Percentiles rank a stretch among this genome's conserved stretches.
Conservation (phyloP, 2,329 filamentous ascomycete species). For the Leptographium radiaticola region DNA sequence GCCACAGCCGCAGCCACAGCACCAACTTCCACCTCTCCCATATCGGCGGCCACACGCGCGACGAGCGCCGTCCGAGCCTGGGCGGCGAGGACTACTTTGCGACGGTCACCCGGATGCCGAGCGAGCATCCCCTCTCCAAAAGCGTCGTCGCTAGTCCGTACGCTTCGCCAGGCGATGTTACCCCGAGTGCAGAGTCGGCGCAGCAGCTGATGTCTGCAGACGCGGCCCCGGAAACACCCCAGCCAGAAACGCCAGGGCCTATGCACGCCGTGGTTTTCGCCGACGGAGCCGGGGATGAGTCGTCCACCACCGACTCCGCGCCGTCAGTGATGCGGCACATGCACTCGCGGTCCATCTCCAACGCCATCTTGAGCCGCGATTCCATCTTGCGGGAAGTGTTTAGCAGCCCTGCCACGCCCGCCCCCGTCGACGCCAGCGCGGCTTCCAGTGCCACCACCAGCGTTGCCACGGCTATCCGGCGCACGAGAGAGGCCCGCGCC, state of each 20-base stretch:
- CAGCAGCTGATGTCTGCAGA: conserved; percentile 11
- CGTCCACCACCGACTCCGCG: neutral
- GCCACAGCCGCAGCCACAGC: conserved; percentile 5
- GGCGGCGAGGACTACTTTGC: conserved; percentile 42
- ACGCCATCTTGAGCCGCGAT: conserved; percentile 30
- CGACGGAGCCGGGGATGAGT: conserved; percentile 3
- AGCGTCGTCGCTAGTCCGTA: conserved; percentile 61
- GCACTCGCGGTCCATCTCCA: conserved; percentile 30
- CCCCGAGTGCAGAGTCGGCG: conserved; percentile 9
- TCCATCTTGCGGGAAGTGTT: conserved; percentile 19
- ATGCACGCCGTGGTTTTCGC: conserved; percentile 19
- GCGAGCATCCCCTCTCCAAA: conserved; percentile 62
- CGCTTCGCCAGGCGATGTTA: conserved; percentile 20
- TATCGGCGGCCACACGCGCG: conserved; percentile 24
- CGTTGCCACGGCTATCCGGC: conserved; percentile 17
- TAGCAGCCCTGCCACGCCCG: conserved; percentile 25
- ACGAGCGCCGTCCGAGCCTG: conserved; percentile 40
- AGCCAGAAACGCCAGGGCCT: conserved; percentile 5
- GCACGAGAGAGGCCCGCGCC: conserved; percentile 25
- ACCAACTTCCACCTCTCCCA: conserved; percentile 2
- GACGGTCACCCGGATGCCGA: conserved; percentile 28
- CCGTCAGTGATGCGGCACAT: conserved; percentile 24
- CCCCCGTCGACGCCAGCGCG: conserved; percentile 23
- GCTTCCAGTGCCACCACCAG: neutral
- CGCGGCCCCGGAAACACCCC: conserved; percentile 1